These are phyloP conservation scores for Epichloe sylvatica DNA, from an alignment of 2,329 filamentous ascomycete genomes.

Conservation along the genomic window DNA sequence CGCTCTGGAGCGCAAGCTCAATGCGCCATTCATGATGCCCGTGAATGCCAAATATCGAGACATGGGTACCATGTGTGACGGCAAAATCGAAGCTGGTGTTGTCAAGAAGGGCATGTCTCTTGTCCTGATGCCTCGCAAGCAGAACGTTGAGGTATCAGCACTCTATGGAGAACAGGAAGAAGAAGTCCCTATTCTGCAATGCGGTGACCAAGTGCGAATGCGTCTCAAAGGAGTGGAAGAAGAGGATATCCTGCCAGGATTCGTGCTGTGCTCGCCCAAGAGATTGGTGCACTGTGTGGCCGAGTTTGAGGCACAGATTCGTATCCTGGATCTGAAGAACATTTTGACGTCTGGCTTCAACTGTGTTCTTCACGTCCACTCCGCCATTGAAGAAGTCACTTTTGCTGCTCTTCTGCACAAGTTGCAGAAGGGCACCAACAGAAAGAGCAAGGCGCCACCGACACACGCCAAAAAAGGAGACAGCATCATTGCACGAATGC, in stretches of 20 bases:
- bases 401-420: conserved; percentile 82
- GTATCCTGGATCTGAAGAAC: conserved; percentile 84
- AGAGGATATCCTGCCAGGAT: conserved; percentile 89
- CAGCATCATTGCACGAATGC: conserved; percentile 82
- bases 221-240: conserved; percentile 91
- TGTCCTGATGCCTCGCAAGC: conserved; percentile 91
- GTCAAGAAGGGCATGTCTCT: conserved; percentile 78
- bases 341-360: conserved; percentile 94
- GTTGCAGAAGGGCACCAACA: conserved; percentile 82
- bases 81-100: conserved; percentile 90
- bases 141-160: conserved; percentile 65
- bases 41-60: conserved; percentile 93
- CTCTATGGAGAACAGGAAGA: conserved; percentile 95
- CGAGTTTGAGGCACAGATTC: conserved; percentile 90
- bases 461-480: conserved; percentile 75
- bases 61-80: conserved; percentile 94
- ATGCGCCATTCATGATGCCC: conserved; percentile 99
- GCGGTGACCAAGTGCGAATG: conserved; percentile 87
- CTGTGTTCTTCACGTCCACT: conserved; percentile 94
- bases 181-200: conserved; percentile 66
- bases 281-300: conserved; percentile 81
- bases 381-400: conserved; percentile 93
- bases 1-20: conserved; percentile 85
- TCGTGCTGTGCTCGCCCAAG: conserved; percentile 91
- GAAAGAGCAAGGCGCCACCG: conserved; percentile 86